A percentile compares a stretch with the other conserved stretches of the same genome.
phyloP scores from a whole-genome alignment of 2,329 filamentous ascomycete genomes.

The Neospermospora avenae region DNA sequence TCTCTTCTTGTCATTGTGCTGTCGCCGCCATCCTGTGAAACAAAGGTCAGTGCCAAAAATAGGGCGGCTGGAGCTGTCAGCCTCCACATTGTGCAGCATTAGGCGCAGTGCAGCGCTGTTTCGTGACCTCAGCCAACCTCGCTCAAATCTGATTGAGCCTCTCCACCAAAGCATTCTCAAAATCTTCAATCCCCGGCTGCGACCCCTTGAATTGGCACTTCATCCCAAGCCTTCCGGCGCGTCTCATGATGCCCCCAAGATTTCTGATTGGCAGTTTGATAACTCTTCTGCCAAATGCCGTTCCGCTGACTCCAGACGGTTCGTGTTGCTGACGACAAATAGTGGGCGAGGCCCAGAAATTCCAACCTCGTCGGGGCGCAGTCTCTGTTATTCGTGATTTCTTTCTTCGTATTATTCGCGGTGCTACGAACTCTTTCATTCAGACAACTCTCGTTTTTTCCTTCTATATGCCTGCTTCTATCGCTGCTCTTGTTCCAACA shows the following conservation, averaged over 20 bases:
- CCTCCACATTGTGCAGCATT: not conserved
- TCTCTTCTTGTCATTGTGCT: not conserved
- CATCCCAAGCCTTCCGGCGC: not conserved
- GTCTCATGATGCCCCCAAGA: not conserved
- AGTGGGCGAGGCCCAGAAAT: not conserved
- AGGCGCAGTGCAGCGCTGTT: not conserved
- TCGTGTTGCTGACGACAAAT: slow-evolving; percentile 7
- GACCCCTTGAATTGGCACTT: slow-evolving; percentile 5
- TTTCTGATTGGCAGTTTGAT: slow-evolving; percentile 7
- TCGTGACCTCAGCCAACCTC: not conserved
- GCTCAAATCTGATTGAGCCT: not conserved
- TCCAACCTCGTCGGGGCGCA: slow-evolving; percentile 1
- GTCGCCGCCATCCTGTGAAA: not conserved
- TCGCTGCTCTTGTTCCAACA: not conserved
- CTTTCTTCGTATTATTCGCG: not conserved
- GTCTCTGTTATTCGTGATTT: slow-evolving; percentile 3
- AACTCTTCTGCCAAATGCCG: not conserved
- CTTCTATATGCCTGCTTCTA: not conserved
- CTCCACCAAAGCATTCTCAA: not conserved
- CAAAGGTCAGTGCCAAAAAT: not conserved
- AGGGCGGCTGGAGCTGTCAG: slow-evolving; percentile 1
- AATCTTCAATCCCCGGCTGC: not conserved
- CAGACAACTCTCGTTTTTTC: not conserved
- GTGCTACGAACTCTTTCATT: not conserved
- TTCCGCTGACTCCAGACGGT: not conserved